These are phyloP conservation scores for Podaxis mareebaensis DNA, from an alignment of 768 basidiomycete genomes.

Conservation along the genomic window DNA sequence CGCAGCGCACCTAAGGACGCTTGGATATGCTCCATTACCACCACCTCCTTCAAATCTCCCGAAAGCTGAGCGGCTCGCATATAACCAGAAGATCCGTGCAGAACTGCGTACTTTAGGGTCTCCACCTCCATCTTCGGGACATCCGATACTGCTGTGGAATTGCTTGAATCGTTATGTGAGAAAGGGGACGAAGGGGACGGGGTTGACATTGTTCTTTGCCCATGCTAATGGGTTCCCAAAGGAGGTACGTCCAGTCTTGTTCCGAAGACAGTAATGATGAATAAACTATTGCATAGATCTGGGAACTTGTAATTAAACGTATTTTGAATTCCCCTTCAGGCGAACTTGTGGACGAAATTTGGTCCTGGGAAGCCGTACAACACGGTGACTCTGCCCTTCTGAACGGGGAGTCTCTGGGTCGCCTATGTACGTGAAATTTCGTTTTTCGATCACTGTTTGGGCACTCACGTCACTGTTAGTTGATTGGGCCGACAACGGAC, in stretches of 20 bases:
- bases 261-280: neutral
- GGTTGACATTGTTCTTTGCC: constrained; percentile 71
- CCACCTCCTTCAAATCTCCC: constrained; percentile 25
- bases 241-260: constrained; percentile 52
- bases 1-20: constrained; percentile 50
- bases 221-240: constrained; percentile 91
- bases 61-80: constrained; percentile 35
- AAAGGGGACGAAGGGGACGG: constrained; percentile 32
- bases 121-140: constrained; percentile 35
- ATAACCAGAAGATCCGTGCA: constrained; percentile 21
- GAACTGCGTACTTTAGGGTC: constrained; percentile 32
- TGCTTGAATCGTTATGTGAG: constrained; percentile 71
- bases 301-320: constrained; percentile 65
- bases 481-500: constrained; percentile 76
- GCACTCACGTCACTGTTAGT: constrained; percentile 37
- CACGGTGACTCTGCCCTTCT: constrained; percentile 84
- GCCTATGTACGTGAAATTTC: constrained; percentile 5
- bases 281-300: constrained; percentile 50
- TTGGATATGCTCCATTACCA: constrained; percentile 41
- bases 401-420: constrained; percentile 56
- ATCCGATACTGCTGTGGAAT: constrained; percentile 59
- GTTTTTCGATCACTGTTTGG: neutral
- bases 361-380: constrained; percentile 81
- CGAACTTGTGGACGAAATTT: constrained; percentile 60
- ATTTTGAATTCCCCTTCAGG: constrained; percentile 48